Percentiles rank a stretch among this genome's conserved stretches.
These are phyloP conservation scores for Aspergillus fumigatus DNA, from an alignment of 2,329 filamentous ascomycete genomes.

Conservation along the genomic window DNA sequence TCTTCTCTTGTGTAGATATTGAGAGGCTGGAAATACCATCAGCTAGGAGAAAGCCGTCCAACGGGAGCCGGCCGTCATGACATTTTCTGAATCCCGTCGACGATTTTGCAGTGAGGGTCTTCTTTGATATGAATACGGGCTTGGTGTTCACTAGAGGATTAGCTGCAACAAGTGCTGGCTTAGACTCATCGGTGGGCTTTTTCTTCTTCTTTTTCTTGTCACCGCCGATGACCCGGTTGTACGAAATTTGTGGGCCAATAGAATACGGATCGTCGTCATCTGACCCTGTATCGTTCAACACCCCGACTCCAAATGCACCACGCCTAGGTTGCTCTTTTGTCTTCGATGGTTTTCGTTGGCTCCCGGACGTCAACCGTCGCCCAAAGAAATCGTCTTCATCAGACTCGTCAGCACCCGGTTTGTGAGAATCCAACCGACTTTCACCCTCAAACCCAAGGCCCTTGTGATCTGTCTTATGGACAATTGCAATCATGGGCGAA, in stretches of 20 bases:
- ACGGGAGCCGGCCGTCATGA: conserved; percentile 73
- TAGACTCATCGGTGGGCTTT: conserved; percentile 33
- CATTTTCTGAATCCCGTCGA: conserved; percentile 61
- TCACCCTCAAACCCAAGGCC: conserved; percentile 45
- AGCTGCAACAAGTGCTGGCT: conserved; percentile 44
- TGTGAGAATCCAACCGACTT: conserved; percentile 25
- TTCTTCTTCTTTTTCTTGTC: conserved; percentile 75
- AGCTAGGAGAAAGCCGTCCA: conserved; percentile 75
- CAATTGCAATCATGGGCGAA: conserved; percentile 55
- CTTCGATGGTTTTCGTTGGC: conserved; percentile 39
- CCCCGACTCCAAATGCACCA: conserved; percentile 77
- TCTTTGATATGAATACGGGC: conserved; percentile 73
- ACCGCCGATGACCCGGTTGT: conserved; percentile 74
- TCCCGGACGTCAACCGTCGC: conserved; percentile 25
- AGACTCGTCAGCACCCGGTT: conserved; percentile 11
- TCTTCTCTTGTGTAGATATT: conserved; percentile 42
- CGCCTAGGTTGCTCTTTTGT: conserved; percentile 51
- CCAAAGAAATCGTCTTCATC: conserved; percentile 34
- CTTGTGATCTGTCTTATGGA: conserved; percentile 43
- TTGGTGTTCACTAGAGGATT: conserved; percentile 64
- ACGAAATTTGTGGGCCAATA: conserved; percentile 83
- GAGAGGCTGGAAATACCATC: conserved; percentile 47
- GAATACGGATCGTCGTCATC: conserved; percentile 95
- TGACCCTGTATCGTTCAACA: conserved; percentile 88
- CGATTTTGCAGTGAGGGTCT: conserved; percentile 41